Evolutionary conservation across 306 rosid species (phyloP).

Genomic region (Rosa lucieae): DNA sequence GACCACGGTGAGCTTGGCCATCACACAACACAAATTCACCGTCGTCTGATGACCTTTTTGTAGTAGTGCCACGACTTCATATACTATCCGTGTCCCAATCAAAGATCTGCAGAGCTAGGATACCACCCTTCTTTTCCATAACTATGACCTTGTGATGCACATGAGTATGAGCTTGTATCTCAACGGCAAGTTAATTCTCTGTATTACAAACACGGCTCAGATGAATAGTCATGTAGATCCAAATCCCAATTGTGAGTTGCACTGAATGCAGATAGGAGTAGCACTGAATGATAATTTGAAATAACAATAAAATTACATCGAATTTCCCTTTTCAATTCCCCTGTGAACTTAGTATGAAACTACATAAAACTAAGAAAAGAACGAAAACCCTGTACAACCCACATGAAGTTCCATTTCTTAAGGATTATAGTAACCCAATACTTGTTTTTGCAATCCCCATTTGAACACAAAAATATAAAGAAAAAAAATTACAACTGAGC

Average conservation of each 20-base stretch:
- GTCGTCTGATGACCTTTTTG: too few species aligned
- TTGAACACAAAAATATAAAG: constrained; percentile 1
- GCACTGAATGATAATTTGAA: too few species aligned
- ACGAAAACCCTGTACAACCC: neutral
- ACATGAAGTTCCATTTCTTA: neutral
- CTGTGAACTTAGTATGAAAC: too few species aligned
- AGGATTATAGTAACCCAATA: neutral
- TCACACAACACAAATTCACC: too few species aligned
- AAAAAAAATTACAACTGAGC: neutral
- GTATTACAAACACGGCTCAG: neutral
- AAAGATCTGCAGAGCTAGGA: neutral
- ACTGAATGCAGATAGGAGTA: too few species aligned
- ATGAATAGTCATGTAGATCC: neutral
- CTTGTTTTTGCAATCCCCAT: neutral
- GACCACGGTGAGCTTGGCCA: too few species aligned
- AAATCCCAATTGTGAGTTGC: neutral
- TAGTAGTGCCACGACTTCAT: too few species aligned
- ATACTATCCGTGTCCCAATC: neutral
- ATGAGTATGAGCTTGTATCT: neutral
- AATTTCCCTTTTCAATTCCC: too few species aligned
- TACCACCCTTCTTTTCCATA: neutral
- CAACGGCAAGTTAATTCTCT: neutral
- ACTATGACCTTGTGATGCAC: neutral
- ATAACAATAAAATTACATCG: too few species aligned
- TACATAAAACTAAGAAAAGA: neutral